Evolutionary conservation across 2,329 filamentous ascomycete genomes (phyloP).

Genomic region (Colletotrichum gloeosporioides): DNA sequence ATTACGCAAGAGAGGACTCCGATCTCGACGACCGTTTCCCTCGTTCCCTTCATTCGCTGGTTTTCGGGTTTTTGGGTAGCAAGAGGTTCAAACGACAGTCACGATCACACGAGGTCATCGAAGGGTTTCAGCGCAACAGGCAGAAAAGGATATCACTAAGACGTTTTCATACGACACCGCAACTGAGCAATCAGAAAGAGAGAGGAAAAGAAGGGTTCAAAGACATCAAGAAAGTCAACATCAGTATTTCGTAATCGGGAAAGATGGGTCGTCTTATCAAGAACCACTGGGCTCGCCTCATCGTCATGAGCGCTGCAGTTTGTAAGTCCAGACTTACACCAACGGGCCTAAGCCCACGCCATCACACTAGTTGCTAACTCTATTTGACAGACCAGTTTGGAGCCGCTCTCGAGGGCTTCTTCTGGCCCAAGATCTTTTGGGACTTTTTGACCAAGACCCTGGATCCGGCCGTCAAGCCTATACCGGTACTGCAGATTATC

Average conservation of each 20-base stretch:
- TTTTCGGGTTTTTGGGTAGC: conserved; percentile 7
- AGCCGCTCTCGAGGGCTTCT: conserved; percentile 84
- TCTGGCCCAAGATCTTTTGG: conserved; percentile 99
- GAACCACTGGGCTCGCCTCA: conserved; percentile 97
- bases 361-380: conserved; percentile 28
- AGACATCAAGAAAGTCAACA: not conserved
- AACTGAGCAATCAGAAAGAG: conserved; percentile 10
- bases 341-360: not conserved
- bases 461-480: conserved; percentile 82
- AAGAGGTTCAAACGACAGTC: conserved; percentile 7
- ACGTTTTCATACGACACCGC: not conserved
- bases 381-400: conserved; percentile 76
- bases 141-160: not conserved
- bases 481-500: conserved; percentile 88
- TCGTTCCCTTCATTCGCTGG: conserved; percentile 23
- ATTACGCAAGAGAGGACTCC: conserved; percentile 19
- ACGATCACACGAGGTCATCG: not conserved
- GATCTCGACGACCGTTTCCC: conserved; percentile 23
- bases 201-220: conserved; percentile 12
- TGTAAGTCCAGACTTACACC: conserved; percentile 58
- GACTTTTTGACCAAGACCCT: conserved; percentile 93
- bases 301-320: conserved; percentile 82
- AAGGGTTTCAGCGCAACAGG: not conserved
- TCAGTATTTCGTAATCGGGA: conserved; percentile 20
- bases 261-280: conserved; percentile 98